Evolutionary conservation across 805 yeast genomes (phyloP).

Genomic region (Wickerhamomyces pijperi): DNA sequence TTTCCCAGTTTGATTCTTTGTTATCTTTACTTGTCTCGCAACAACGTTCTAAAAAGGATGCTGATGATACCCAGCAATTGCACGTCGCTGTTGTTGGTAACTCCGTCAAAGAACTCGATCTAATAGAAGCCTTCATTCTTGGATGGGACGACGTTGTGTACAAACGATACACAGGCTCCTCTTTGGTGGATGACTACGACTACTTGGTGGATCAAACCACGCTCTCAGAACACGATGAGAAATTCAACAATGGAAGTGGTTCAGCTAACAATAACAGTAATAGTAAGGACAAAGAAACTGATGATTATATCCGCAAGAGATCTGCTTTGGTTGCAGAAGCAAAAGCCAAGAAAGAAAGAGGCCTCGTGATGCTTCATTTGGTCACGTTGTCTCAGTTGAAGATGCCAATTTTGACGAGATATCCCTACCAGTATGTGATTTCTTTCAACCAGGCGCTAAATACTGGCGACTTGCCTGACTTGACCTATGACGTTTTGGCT

Average conservation of each 20-base stretch:
- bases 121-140: constrained; percentile 67
- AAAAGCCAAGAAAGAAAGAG: constrained; percentile 1
- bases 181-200: constrained; percentile 31
- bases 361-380: constrained; percentile 24
- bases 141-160: constrained; percentile 54
- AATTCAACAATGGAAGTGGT: constrained; percentile 8
- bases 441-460: constrained; percentile 36
- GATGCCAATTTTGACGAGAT: constrained; percentile 20
- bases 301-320: constrained; percentile 11
- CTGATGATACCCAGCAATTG: constrained; percentile 2
- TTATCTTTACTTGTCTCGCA: constrained; percentile 8
- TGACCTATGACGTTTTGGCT: background rate
- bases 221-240: background rate
- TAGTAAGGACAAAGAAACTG: background rate
- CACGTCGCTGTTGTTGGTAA: constrained; percentile 42
- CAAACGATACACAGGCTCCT: constrained; percentile 55
- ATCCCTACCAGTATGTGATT: constrained; percentile 30
- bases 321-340: constrained; percentile 5
- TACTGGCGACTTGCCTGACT: constrained; percentile 5
- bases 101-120: constrained; percentile 58
- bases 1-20: constrained; percentile 39
- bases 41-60: background rate
- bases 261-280: background rate
- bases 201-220: constrained; percentile 1
- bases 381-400: constrained; percentile 35